Conservation (phyloP, 257 asterid genomes). For the Cordia subcordata region DNA sequence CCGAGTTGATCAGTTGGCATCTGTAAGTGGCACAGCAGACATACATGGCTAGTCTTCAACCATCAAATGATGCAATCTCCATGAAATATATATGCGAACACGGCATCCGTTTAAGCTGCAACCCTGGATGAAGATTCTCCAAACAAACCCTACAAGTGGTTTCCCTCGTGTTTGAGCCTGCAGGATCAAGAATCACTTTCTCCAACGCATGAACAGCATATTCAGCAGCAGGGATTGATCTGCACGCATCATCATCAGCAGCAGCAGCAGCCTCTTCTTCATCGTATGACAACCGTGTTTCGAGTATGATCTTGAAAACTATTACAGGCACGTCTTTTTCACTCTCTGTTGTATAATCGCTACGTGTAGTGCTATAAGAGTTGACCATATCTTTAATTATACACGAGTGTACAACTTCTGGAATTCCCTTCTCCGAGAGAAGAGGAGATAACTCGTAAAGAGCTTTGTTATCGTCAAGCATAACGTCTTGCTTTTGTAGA, state of each 20-base stretch:
- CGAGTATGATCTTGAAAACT: background rate
- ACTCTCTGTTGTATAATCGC: too few species aligned
- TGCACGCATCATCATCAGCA: background rate
- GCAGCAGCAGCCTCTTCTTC: background rate
- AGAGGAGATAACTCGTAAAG: too few species aligned
- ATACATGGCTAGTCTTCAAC: background rate
- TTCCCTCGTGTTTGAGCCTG: background rate
- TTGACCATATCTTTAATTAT: too few species aligned
- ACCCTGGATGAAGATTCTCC: background rate
- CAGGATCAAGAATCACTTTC: too few species aligned
- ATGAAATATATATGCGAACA: background rate
- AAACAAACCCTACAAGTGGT: background rate
- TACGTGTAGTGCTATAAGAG: too few species aligned
- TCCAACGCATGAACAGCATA: background rate
- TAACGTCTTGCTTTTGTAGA: too few species aligned
- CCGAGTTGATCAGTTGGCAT: too few species aligned
- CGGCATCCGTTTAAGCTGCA: background rate
- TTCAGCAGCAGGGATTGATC: background rate
- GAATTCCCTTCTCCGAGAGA: too few species aligned
- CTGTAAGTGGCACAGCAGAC: background rate
- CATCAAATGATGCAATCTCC: background rate
- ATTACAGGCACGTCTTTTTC: background rate
- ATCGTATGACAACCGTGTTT: background rate
- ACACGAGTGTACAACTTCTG: too few species aligned
- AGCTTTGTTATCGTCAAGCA: too few species aligned